Evolutionary conservation across 164 flowering plant species (phyloP).

Genomic region (Magnolia officinalis): DNA sequence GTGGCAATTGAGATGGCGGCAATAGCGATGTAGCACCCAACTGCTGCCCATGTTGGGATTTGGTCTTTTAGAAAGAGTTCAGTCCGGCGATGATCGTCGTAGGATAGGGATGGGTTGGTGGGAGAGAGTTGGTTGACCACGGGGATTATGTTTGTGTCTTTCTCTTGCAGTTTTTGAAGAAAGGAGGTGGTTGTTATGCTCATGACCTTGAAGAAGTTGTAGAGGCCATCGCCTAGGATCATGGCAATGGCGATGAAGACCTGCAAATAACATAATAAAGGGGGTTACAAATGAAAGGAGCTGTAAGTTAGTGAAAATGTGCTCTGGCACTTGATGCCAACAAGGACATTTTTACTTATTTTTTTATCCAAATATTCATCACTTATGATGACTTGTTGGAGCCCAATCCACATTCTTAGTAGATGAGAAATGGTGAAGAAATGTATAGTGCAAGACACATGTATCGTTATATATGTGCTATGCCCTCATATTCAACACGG

Average conservation of each 20-base stretch:
- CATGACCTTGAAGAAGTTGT: constrained; percentile 30
- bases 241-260: constrained; percentile 36
- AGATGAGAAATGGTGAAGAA: neutral
- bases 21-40: constrained; percentile 32
- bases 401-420: neutral
- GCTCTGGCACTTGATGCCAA: neutral
- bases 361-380: neutral
- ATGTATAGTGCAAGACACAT: neutral
- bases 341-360: neutral
- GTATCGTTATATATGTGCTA: too few relatives aligned
- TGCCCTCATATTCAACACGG: too few relatives aligned
- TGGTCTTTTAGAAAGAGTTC: constrained; percentile 44
- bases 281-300: neutral
- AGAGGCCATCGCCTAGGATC: constrained; percentile 37
- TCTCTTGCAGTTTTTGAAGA: constrained; percentile 9
- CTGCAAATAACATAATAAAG: constrained; percentile 10
- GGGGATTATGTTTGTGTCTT: neutral
- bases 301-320: neutral
- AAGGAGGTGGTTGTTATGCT: constrained; percentile 14
- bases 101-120: constrained; percentile 4
- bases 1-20: constrained; percentile 33
- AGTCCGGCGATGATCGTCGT: constrained; percentile 34
- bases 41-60: constrained; percentile 42
- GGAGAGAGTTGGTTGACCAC: neutral
- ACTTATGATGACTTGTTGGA: neutral